Conservation (phyloP, 495 filamentous ascomycete genomes). For the Tuber brumale region DNA sequence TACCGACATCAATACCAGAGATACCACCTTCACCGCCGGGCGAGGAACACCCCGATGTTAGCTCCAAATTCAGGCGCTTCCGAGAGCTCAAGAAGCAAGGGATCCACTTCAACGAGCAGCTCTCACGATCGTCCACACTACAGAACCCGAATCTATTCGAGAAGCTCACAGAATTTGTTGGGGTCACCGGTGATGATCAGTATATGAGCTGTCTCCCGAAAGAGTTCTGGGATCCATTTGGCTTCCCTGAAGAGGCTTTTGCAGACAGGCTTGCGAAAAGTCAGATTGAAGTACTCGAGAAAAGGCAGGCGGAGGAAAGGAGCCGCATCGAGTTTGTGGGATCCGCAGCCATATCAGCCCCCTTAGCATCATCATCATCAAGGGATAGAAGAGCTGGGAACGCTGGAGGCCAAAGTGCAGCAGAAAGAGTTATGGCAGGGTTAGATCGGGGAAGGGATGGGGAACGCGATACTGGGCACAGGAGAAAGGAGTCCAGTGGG, state of each 20-base stretch:
- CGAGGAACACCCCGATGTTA: slow-evolving; percentile 54
- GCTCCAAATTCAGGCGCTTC: slow-evolving; percentile 71
- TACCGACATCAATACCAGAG: slow-evolving; percentile 57
- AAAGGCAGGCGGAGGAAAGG: slow-evolving; percentile 55
- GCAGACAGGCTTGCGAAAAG: slow-evolving; percentile 61
- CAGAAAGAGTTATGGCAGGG: slow-evolving; percentile 45
- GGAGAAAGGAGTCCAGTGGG: slow-evolving; percentile 12
- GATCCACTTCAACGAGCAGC: slow-evolving; percentile 82
- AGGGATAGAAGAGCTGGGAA: slow-evolving; percentile 23
- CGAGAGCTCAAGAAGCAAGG: slow-evolving; percentile 76
- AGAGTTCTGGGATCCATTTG: slow-evolving; percentile 61
- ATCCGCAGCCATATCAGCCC: slow-evolving; percentile 41
- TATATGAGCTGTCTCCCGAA: slow-evolving; percentile 65
- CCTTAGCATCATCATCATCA: slow-evolving; percentile 33
- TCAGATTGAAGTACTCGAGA: slow-evolving; percentile 57
- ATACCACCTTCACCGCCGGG: slow-evolving; percentile 82
- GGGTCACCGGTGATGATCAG: slow-evolving; percentile 60
- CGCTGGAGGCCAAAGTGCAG: slow-evolving; percentile 41
- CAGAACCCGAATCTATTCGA: slow-evolving; percentile 73
- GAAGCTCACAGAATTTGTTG: slow-evolving; percentile 75
- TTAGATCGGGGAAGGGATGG: slow-evolving; percentile 41
- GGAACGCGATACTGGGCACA: slow-evolving; percentile 36
- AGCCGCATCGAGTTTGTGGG: slow-evolving; percentile 72
- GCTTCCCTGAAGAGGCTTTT: slow-evolving; percentile 65
- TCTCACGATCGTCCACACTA: slow-evolving; percentile 62